phyloP scores from a whole-genome alignment of 306 rosid species.

The Dalbergia cultrata region DNA sequence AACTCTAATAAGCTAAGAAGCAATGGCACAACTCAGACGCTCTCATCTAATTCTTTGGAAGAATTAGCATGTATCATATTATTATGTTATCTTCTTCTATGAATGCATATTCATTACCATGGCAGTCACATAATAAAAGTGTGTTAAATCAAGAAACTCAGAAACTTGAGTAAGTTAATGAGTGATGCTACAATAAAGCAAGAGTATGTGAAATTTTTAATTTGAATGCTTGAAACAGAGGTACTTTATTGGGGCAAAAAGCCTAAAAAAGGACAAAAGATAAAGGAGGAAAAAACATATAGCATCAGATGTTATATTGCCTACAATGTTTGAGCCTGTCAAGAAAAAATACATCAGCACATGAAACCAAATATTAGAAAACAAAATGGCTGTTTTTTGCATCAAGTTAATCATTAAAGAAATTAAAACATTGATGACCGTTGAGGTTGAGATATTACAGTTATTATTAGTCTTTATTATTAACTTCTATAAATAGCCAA shows the following conservation, averaged over 20 bases:
- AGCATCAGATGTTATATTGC: conserved; percentile 27
- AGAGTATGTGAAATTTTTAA: conserved; percentile 21
- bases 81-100: conserved; percentile 2
- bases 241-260: not conserved
- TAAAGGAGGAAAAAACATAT: conserved; percentile 6
- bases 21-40: not conserved
- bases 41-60: conserved; percentile 31
- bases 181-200: conserved; percentile 13
- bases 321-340: conserved; percentile 4
- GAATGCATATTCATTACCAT: not conserved
- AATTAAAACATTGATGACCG: not conserved
- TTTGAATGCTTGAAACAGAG: conserved; percentile 20
- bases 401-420: conserved; percentile 11
- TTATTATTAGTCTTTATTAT: conserved; percentile 7
- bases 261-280: not conserved
- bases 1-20: conserved; percentile 14
- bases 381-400: too few species aligned
- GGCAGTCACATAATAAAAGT: not conserved
- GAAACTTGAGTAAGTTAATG: conserved; percentile 16
- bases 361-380: conserved; percentile 27
- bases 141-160: conserved; percentile 21
- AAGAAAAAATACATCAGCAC: conserved; percentile 2
- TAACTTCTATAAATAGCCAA: not conserved
- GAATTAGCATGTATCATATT: conserved; percentile 2
- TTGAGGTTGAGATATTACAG: not conserved